phyloP scores from a whole-genome alignment of 805 yeast species.

The Wickerhamiella sergipiensis region DNA sequence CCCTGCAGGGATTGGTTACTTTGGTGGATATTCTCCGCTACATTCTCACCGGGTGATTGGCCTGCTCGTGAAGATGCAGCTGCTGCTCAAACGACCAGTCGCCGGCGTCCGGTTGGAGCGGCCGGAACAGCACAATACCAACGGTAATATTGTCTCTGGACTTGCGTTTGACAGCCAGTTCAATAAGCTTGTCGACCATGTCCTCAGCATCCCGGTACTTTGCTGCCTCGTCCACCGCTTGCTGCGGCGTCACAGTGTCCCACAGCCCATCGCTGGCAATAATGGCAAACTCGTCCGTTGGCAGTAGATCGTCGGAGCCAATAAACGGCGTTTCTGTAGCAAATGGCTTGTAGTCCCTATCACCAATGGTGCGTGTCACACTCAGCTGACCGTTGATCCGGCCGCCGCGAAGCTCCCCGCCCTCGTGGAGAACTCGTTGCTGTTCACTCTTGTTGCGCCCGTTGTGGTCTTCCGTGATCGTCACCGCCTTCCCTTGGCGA shows the following conservation, averaged over 20 bases:
- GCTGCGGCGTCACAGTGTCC: conserved; percentile 68
- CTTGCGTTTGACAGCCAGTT: conserved; percentile 5
- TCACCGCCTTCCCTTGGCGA: background rate
- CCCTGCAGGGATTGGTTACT: conserved; percentile 70
- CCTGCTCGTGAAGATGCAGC: background rate
- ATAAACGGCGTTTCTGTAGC: conserved; percentile 71
- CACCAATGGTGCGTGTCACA: conserved; percentile 74
- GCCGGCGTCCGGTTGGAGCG: background rate
- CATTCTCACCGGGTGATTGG: conserved; percentile 6
- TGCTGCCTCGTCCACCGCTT: conserved; percentile 49
- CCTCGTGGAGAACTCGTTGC: conserved; percentile 1
- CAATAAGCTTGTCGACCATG: conserved; percentile 8
- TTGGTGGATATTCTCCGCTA: conserved; percentile 82
- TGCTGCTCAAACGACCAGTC: background rate
- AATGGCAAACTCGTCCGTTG: conserved; percentile 50
- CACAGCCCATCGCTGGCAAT: conserved; percentile 83
- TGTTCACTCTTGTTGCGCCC: conserved; percentile 3
- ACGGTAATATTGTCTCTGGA: conserved; percentile 15
- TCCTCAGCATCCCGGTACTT: conserved; percentile 13
- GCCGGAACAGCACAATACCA: conserved; percentile 8
- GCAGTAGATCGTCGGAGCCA: conserved; percentile 39
- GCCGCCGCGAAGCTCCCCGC: background rate
- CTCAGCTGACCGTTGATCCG: conserved; percentile 70
- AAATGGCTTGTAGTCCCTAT: conserved; percentile 56
- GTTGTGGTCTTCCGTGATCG: conserved; percentile 10